Conservation (phyloP, 495 filamentous ascomycete species). For the Amniculicola lignicola region DNA sequence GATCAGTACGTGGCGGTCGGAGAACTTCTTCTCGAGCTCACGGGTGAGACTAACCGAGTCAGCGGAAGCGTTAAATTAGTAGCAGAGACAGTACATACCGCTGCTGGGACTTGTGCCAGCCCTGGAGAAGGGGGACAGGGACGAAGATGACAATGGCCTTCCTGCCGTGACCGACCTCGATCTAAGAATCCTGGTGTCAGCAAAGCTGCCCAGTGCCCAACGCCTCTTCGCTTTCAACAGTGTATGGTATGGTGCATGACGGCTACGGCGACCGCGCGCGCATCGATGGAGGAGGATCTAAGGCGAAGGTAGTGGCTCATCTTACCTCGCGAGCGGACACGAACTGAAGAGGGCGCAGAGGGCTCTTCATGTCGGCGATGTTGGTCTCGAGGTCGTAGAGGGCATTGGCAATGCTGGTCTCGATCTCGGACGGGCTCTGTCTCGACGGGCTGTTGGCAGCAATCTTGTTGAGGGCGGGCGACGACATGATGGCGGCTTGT, state of each 20-base stretch:
- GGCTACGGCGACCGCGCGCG: slow-evolving; percentile 11
- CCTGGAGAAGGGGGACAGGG: slow-evolving; percentile 90
- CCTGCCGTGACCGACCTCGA: slow-evolving; percentile 99
- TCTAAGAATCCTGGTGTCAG: slow-evolving; percentile 73
- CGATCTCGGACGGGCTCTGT: slow-evolving; percentile 89
- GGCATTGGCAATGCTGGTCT: slow-evolving; percentile 87
- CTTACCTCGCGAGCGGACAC: slow-evolving; percentile 96
- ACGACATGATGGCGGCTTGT: slow-evolving; percentile 43
- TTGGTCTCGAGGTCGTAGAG: slow-evolving; percentile 97
- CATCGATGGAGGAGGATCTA: slow-evolving; percentile 14
- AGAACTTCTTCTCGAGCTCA: slow-evolving; percentile 99
- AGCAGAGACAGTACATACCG: slow-evolving; percentile 60
- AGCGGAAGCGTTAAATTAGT: neutral
- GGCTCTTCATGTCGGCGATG: slow-evolving; percentile 89
- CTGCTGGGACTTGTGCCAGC: slow-evolving; percentile 98
- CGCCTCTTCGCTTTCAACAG: slow-evolving; percentile 55
- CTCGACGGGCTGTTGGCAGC: slow-evolving; percentile 91
- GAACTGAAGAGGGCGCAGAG: slow-evolving; percentile 94
- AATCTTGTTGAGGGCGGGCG: slow-evolving; percentile 91
- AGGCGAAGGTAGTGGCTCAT: slow-evolving; percentile 40
- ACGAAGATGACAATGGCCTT: slow-evolving; percentile 99
- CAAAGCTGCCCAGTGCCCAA: slow-evolving; percentile 49
- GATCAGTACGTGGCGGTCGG: slow-evolving; percentile 98
- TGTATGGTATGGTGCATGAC: slow-evolving; percentile 20
- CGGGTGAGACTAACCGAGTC: slow-evolving; percentile 75